Percentiles rank a stretch among this genome's conserved stretches.
phyloP scores from a whole-genome alignment of 352 stramenopile species.

The Globisporangium solare region DNA sequence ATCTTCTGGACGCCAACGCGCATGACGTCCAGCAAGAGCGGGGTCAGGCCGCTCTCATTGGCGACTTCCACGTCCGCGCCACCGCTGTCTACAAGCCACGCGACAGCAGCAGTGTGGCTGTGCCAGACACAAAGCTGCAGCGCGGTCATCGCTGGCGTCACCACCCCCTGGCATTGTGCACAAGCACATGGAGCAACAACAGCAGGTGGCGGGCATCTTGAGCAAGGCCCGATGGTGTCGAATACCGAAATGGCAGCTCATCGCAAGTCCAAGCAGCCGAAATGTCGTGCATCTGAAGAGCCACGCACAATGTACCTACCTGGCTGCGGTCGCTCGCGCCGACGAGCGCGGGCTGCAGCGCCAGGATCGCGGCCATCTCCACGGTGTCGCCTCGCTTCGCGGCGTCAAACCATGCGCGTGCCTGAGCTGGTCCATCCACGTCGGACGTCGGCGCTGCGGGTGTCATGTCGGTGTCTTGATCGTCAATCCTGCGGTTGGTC shows the following conservation, averaged over 20 bases:
- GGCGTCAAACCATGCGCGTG: constrained; percentile 5
- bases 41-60: not conserved
- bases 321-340: not conserved
- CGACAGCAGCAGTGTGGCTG: not conserved
- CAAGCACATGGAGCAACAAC: no score
- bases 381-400: constrained; percentile 4
- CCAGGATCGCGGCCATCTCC: constrained; percentile 1
- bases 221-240: no score
- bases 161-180: no score
- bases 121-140: not conserved
- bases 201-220: no score
- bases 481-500: no score
- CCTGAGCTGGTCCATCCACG: constrained; percentile 1
- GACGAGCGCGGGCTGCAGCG: constrained; percentile 13
- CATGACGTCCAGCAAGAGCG: not conserved
- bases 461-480: no score
- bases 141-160: not conserved
- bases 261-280: no score
- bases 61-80: not conserved
- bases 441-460: no score
- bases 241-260: no score
- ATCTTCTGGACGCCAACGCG: not conserved
- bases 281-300: no score
- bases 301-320: not conserved
- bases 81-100: not conserved